Evolutionary conservation across 2,329 filamentous ascomycete genomes (phyloP).

Genomic region (Penicillium nordicum): DNA sequence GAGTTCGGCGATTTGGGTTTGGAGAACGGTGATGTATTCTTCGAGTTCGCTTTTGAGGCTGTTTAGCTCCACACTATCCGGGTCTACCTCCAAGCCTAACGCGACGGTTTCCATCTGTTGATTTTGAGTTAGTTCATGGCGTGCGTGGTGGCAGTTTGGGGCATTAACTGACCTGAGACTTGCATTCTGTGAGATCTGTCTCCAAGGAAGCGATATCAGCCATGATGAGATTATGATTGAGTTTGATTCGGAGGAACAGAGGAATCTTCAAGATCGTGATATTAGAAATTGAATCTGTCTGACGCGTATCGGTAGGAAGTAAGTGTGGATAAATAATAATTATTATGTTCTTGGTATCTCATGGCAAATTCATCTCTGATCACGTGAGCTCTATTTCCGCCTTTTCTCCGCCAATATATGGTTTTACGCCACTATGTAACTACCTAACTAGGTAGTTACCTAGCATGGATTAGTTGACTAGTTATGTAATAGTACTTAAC

Average conservation of each 20-base stretch:
- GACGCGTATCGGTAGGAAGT: neutral
- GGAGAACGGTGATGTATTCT: slow-evolving; percentile 73
- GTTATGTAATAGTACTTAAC: too few species aligned
- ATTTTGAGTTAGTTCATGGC: slow-evolving; percentile 10
- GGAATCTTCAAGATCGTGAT: neutral
- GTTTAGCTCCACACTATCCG: slow-evolving; percentile 73
- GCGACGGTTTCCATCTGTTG: slow-evolving; percentile 73
- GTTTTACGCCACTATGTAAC: neutral
- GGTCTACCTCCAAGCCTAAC: slow-evolving; percentile 72
- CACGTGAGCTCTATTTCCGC: neutral
- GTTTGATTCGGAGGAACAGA: neutral
- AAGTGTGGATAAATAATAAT: neutral
- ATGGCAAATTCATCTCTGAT: neutral
- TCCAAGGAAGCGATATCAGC: slow-evolving; percentile 44
- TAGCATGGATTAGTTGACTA: too few species aligned
- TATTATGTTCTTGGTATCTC: neutral
- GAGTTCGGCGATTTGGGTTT: slow-evolving; percentile 77
- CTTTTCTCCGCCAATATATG: neutral
- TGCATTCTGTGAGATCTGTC: slow-evolving; percentile 58
- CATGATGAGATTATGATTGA: slow-evolving; percentile 29
- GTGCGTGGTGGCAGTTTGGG: neutral
- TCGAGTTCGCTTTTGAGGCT: slow-evolving; percentile 76
- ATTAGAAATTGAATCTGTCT: neutral
- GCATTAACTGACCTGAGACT: slow-evolving; percentile 48
- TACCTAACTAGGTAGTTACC: neutral